Percentiles rank a stretch among this genome's conserved stretches.
phyloP scores from a whole-genome alignment of 192 early-diverging fungal species.

The Gaertneriomyces semiglobifer region DNA sequence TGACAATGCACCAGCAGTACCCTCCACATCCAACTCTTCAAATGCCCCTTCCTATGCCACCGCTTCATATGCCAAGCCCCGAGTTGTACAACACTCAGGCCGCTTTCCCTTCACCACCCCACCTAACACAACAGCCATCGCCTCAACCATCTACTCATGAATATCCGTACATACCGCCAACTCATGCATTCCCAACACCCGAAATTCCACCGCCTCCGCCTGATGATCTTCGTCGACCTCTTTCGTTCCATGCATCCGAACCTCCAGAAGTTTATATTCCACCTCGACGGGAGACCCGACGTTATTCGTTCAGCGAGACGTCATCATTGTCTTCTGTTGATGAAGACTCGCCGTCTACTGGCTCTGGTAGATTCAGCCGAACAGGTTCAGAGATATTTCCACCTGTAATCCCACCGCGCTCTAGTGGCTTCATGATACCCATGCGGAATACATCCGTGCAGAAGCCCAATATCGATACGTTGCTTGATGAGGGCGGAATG shows the following conservation, averaged over 20 bases:
- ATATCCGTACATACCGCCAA: constrained; percentile 8
- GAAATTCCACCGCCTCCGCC: neutral
- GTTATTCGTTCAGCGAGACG: constrained; percentile 11
- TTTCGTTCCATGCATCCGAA: neutral
- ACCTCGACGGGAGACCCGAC: constrained; percentile 3
- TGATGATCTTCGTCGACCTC: constrained; percentile 1
- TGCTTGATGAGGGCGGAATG: constrained; percentile 27
- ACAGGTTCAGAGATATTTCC: neutral
- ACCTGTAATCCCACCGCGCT: constrained; percentile 19
- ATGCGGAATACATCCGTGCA: constrained; percentile 20
- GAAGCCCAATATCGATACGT: constrained; percentile 21
- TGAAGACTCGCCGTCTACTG: neutral
- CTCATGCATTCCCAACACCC: constrained; percentile 20
- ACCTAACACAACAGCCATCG: constrained; percentile 8
- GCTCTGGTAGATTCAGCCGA: neutral
- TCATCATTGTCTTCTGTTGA: constrained; percentile 9
- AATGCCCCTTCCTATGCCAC: neutral
- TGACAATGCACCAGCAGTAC: neutral
- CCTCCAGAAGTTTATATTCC: neutral
- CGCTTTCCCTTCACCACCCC: neutral
- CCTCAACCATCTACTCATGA: constrained; percentile 4
- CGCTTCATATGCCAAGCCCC: neutral
- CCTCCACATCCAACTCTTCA: constrained; percentile 3
- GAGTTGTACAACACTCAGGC: neutral
- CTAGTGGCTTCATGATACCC: constrained; percentile 29